A percentile compares a stretch with the other conserved stretches of the same genome.
These are phyloP conservation scores for Fusarium secorum DNA, from an alignment of 2,329 filamentous ascomycete genomes.

Conservation along the genomic window DNA sequence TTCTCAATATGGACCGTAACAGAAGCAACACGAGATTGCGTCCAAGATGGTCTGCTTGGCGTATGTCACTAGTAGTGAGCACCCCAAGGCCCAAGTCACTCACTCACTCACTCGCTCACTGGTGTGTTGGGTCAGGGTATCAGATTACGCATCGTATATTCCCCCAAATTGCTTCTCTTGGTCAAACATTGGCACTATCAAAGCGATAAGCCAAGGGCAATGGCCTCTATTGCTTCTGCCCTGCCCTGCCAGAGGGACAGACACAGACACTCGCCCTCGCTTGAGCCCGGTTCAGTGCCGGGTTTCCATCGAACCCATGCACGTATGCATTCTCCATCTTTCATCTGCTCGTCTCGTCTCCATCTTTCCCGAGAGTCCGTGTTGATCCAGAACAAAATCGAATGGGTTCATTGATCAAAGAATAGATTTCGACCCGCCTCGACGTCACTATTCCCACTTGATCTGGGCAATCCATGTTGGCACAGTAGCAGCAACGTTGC, in stretches of 20 bases:
- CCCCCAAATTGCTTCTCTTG: constrained; percentile 20
- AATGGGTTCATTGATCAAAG: neutral
- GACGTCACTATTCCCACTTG: constrained; percentile 11
- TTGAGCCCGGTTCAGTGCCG: neutral
- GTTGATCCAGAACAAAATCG: neutral
- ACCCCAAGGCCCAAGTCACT: neutral
- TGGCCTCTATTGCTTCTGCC: neutral
- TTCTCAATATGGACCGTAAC: neutral
- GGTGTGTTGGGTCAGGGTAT: neutral
- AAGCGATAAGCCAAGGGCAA: neutral
- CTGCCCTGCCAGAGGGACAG: neutral
- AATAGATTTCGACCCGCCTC: constrained; percentile 3
- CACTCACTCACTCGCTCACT: neutral
- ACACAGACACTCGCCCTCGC: neutral
- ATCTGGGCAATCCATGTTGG: neutral
- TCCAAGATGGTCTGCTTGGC: constrained; percentile 20
- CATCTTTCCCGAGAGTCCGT: constrained; percentile 5
- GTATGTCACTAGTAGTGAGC: constrained; percentile 19
- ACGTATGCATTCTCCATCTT: neutral
- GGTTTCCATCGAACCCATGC: neutral
- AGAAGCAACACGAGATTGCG: constrained; percentile 27
- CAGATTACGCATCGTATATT: constrained; percentile 21
- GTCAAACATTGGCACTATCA: constrained; percentile 6
- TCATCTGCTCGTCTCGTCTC: neutral
- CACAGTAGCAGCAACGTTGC: neutral